Conservation (phyloP, 2,329 filamentous ascomycete species). For the Calonectria montana region DNA sequence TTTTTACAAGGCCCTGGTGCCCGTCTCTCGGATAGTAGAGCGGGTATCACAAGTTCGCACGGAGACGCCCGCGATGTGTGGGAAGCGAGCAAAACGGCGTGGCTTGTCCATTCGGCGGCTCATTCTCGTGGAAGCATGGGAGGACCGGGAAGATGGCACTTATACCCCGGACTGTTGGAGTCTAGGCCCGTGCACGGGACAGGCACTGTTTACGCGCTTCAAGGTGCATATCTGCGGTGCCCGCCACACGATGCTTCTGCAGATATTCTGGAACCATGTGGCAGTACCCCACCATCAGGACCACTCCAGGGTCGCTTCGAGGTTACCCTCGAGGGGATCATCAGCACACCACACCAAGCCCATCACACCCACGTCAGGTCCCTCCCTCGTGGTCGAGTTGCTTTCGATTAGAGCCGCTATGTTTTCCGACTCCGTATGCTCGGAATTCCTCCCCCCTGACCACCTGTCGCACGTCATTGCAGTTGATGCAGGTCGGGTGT, state of each 20-base stretch:
- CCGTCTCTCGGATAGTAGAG: conserved; percentile 14
- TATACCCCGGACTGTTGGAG: conserved; percentile 29
- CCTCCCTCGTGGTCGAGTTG: conserved; percentile 16
- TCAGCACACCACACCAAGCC: conserved; percentile 2
- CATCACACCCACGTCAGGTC: conserved; percentile 16
- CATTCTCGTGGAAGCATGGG: conserved; percentile 31
- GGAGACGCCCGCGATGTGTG: conserved; percentile 31
- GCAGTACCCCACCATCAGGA: conserved; percentile 31
- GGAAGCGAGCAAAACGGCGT: conserved; percentile 17
- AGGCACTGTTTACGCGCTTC: conserved; percentile 23
- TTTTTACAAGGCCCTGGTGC: conserved; percentile 2
- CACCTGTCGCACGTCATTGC: conserved; percentile 2
- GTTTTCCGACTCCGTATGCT: background rate
- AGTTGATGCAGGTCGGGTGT: conserved; percentile 19
- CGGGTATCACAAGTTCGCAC: conserved; percentile 31
- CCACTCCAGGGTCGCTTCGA: conserved; percentile 17
- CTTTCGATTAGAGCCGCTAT: background rate
- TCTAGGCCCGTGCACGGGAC: conserved; percentile 25
- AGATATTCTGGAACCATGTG: conserved; percentile 41
- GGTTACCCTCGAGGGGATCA: conserved; percentile 4
- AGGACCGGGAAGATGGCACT: conserved; percentile 23
- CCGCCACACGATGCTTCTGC: conserved; percentile 28
- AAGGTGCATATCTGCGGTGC: conserved; percentile 13
- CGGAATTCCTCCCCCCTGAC: background rate
- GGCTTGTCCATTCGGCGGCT: conserved; percentile 31